A percentile compares a stretch with the other conserved stretches of the same genome.
phyloP scores from a whole-genome alignment of 228 moss, liverwort and hornwort genomes.

The Sphagnum magellanicum region DNA sequence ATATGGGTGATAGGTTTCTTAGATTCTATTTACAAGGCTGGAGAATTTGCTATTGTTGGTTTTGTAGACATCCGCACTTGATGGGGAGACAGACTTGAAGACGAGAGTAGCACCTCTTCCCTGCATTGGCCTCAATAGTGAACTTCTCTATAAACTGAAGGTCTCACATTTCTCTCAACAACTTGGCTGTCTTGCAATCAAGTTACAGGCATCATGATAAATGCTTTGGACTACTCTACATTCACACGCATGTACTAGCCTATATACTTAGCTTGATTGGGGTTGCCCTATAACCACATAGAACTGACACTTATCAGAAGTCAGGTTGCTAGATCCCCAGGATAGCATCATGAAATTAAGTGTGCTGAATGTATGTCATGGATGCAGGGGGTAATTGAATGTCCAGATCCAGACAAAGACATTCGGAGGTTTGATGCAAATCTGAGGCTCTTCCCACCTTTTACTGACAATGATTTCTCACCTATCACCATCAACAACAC shows the following conservation, averaged over 20 bases:
- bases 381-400: slow-evolving; percentile 83
- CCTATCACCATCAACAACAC: slow-evolving; percentile 84
- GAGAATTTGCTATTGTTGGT: not conserved
- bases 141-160: slow-evolving; percentile 60
- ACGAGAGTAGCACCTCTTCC: slow-evolving; percentile 61
- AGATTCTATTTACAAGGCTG: too few relatives aligned
- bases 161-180: slow-evolving; percentile 5
- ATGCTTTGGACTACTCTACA: too few relatives aligned
- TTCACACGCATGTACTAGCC: too few relatives aligned
- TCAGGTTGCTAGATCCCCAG: too few relatives aligned
- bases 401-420: slow-evolving; percentile 84
- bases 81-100: slow-evolving; percentile 97
- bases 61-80: slow-evolving; percentile 81
- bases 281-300: too few relatives aligned
- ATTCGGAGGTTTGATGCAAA: slow-evolving; percentile 92
- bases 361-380: not conserved
- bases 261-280: too few relatives aligned
- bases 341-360: too few relatives aligned
- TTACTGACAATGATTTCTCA: slow-evolving; percentile 69
- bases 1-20: too few relatives aligned
- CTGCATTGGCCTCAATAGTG: slow-evolving; percentile 59
- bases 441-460: slow-evolving; percentile 66
- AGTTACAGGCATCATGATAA: too few relatives aligned
- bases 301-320: too few relatives aligned
- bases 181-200: too few relatives aligned